These are phyloP conservation scores for Trichoderma breve DNA, from an alignment of 2,329 filamentous ascomycete species.

Conservation along the genomic window DNA sequence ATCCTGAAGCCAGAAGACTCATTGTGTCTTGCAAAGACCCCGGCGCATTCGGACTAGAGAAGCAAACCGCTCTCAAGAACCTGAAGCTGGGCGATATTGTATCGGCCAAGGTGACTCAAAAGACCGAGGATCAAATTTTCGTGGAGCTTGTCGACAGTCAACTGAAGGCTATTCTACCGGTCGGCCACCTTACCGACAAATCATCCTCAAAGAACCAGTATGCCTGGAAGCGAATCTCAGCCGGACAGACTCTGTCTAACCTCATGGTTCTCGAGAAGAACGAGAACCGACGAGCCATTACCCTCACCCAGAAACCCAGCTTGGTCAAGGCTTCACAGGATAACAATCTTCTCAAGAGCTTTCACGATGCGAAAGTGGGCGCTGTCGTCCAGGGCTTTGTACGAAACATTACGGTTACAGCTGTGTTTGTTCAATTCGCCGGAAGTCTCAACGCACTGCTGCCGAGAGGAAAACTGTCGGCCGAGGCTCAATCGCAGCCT, in stretches of 20 bases:
- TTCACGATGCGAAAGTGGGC: slow-evolving; percentile 70
- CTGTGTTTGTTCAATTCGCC: slow-evolving; percentile 85
- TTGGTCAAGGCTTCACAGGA: slow-evolving; percentile 73
- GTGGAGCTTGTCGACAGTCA: slow-evolving; percentile 72
- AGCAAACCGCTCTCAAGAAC: slow-evolving; percentile 72
- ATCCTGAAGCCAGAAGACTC: slow-evolving; percentile 67
- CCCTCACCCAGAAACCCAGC: slow-evolving; percentile 79
- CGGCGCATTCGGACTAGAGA: slow-evolving; percentile 68
- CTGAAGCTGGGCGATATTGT: slow-evolving; percentile 73
- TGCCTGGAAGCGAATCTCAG: slow-evolving; percentile 74
- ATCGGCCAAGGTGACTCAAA: slow-evolving; percentile 76
- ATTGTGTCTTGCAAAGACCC: slow-evolving; percentile 93
- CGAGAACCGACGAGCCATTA: slow-evolving; percentile 70
- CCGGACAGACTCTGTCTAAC: slow-evolving; percentile 78
- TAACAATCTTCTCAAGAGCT: slow-evolving; percentile 66
- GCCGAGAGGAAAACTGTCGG: slow-evolving; percentile 72
- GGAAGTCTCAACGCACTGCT: slow-evolving; percentile 74
- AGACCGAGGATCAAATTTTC: slow-evolving; percentile 71
- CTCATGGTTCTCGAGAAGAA: slow-evolving; percentile 87
- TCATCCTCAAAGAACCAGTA: slow-evolving; percentile 74
- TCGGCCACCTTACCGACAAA: slow-evolving; percentile 82
- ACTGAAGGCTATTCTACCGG: slow-evolving; percentile 73
- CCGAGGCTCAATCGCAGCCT: slow-evolving; percentile 64
- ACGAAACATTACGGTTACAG: slow-evolving; percentile 76
- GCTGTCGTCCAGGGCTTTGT: slow-evolving; percentile 74